These are phyloP conservation scores for Diaporthe vexans DNA, from an alignment of 2,329 filamentous ascomycete genomes.

Conservation along the genomic window DNA sequence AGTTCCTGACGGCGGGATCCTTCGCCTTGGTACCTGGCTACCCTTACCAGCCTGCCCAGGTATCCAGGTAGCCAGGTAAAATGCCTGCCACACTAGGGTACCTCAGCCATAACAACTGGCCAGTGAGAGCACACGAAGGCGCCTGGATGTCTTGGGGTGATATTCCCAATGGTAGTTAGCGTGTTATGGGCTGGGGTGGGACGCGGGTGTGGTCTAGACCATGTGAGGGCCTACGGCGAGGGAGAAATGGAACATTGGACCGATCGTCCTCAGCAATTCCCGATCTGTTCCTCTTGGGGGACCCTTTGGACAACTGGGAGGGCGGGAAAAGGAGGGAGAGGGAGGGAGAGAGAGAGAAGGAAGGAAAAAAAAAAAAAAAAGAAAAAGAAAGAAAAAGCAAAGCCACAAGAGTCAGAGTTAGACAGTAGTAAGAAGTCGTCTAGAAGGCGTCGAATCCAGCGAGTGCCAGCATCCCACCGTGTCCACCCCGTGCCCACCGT, in stretches of 20 bases:
- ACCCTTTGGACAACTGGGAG: neutral
- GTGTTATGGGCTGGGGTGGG: slow-evolving; percentile 27
- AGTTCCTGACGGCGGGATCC: neutral
- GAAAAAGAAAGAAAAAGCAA: neutral
- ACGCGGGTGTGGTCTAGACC: slow-evolving; percentile 33
- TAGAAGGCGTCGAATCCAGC: neutral
- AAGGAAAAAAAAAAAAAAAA: neutral
- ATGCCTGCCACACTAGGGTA: too few relatives aligned
- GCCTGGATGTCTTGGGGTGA: slow-evolving; percentile 33
- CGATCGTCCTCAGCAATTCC: slow-evolving; percentile 38
- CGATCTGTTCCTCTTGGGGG: slow-evolving; percentile 24
- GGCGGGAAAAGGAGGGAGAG: neutral
- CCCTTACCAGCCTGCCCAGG: too few relatives aligned
- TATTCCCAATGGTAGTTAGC: slow-evolving; percentile 29
- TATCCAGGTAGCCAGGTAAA: too few relatives aligned
- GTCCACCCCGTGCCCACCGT: too few relatives aligned
- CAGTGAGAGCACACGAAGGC: neutral
- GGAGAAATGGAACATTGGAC: slow-evolving; percentile 19
- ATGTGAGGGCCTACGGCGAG: slow-evolving; percentile 4
- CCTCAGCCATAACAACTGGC: neutral
- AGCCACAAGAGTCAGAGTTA: neutral
- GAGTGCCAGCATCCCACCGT: neutral
- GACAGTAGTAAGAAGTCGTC: too few relatives aligned
- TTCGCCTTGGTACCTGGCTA: neutral
- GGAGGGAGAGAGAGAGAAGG: too few relatives aligned